A percentile compares a stretch with the other conserved stretches of the same genome.
These are phyloP conservation scores for Alternaria ethzedia DNA, from an alignment of 2,329 filamentous ascomycete genomes.

Conservation along the genomic window DNA sequence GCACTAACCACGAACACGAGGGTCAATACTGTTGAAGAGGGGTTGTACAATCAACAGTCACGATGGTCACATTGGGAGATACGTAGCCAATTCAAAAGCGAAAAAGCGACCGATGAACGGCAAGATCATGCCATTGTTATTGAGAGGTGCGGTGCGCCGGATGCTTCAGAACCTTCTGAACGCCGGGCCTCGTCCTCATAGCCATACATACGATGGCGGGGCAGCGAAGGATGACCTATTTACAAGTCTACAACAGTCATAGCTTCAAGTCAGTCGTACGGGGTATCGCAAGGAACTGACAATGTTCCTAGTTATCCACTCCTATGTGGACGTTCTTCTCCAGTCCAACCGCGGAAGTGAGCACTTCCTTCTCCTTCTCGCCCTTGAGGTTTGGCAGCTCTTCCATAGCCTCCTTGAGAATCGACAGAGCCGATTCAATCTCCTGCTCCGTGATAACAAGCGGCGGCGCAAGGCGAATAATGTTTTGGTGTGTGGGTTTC, in stretches of 20 bases:
- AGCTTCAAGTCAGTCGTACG: background rate
- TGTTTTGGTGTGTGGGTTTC: conserved; percentile 98
- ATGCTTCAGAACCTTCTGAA: background rate
- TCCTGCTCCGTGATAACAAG: conserved; percentile 91
- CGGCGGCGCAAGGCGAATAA: conserved; percentile 96
- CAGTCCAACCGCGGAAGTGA: conserved; percentile 45
- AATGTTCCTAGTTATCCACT: conserved; percentile 58
- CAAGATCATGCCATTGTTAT: background rate
- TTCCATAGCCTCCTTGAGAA: conserved; percentile 80
- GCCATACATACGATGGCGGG: background rate
- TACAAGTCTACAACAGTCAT: background rate
- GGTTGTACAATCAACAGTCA: background rate
- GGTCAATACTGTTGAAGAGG: background rate
- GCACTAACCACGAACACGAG: background rate
- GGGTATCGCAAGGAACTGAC: conserved; percentile 24
- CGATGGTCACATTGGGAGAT: background rate
- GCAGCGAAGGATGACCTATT: background rate
- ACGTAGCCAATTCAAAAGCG: background rate
- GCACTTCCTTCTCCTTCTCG: conserved; percentile 57
- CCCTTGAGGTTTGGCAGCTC: conserved; percentile 77
- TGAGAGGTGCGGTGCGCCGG: background rate
- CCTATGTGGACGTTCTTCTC: conserved; percentile 69
- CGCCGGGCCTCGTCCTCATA: background rate
- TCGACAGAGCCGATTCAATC: conserved; percentile 75
- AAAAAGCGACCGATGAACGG: background rate